These are phyloP conservation scores for Pythium rishiriense DNA, from an alignment of 352 stramenopile species.

Conservation along the genomic window DNA sequence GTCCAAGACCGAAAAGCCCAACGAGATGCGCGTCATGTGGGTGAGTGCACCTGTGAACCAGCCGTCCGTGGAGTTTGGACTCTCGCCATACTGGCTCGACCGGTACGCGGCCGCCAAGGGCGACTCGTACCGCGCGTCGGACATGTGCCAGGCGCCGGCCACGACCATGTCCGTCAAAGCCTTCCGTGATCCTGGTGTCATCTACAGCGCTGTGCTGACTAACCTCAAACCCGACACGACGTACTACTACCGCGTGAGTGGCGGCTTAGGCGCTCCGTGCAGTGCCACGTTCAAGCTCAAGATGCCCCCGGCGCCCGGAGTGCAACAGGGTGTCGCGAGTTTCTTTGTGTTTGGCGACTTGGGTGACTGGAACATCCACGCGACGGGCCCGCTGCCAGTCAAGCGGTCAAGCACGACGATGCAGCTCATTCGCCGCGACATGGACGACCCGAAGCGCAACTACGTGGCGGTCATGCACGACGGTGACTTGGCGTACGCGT, in stretches of 20 bases:
- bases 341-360: conserved; percentile 77
- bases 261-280: not conserved
- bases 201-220: conserved; percentile 29
- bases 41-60: conserved; percentile 7
- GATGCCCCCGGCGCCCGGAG: conserved; percentile 18
- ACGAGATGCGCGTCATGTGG: conserved; percentile 32
- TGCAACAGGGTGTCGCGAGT: conserved; percentile 20
- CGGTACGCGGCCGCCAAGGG: conserved; percentile 5
- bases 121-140: conserved; percentile 19
- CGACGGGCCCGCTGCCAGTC: conserved; percentile 11
- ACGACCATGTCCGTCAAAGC: conserved; percentile 14
- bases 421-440: conserved; percentile 30
- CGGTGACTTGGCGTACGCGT: conserved; percentile 73
- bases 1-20: conserved; percentile 12
- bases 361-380: conserved; percentile 37
- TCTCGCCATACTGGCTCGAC: not conserved
- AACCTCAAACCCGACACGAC: conserved; percentile 8
- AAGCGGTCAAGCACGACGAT: conserved; percentile 34
- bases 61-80: conserved; percentile 16
- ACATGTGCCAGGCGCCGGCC: conserved; percentile 35
- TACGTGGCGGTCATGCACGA: conserved; percentile 62
- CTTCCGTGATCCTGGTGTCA: conserved; percentile 29
- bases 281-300: conserved; percentile 27
- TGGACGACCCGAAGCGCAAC: conserved; percentile 33
- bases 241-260: conserved; percentile 34